These are phyloP conservation scores for Candida qinlingensis DNA, from an alignment of 805 yeast genomes.

Conservation along the genomic window DNA sequence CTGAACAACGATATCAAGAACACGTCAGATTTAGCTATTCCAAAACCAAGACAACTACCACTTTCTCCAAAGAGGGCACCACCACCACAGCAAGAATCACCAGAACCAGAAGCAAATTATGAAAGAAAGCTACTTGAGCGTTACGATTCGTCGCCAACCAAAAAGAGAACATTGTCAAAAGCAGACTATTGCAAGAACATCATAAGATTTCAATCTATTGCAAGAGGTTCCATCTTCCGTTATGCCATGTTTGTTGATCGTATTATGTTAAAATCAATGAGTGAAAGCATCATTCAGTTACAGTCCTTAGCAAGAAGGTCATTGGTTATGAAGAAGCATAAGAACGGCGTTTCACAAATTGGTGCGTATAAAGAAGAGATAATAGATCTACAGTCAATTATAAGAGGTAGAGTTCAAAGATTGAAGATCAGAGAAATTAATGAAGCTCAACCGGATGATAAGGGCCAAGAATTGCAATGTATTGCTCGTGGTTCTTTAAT, in stretches of 20 bases:
- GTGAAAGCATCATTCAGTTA: constrained; percentile 42
- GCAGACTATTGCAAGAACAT: constrained; percentile 28
- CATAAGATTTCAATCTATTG: constrained; percentile 56
- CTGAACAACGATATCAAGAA: constrained; percentile 3
- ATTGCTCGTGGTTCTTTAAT: constrained; percentile 34
- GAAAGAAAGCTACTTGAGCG: constrained; percentile 7
- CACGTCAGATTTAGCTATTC: neutral
- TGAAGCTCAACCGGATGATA: constrained; percentile 9
- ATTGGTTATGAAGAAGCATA: constrained; percentile 22
- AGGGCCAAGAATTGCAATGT: constrained; percentile 33
- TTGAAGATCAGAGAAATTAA: constrained; percentile 1
- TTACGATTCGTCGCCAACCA: constrained; percentile 21
- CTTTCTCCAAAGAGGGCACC: neutral
- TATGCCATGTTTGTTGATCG: constrained; percentile 57
- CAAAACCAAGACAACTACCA: neutral
- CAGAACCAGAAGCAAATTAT: constrained; percentile 1
- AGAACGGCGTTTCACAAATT: constrained; percentile 25
- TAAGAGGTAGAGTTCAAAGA: constrained; percentile 29
- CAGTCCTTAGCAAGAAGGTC: constrained; percentile 51
- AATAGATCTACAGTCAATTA: constrained; percentile 29
- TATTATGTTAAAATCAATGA: constrained; percentile 55
- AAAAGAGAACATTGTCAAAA: constrained; percentile 15
- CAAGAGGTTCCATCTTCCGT: constrained; percentile 65
- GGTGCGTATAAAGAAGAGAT: constrained; percentile 20
- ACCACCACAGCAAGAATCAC: neutral